Evolutionary conservation across 331 rosid genomes (phyloP).

Genomic region (Pyrus hybrid): DNA sequence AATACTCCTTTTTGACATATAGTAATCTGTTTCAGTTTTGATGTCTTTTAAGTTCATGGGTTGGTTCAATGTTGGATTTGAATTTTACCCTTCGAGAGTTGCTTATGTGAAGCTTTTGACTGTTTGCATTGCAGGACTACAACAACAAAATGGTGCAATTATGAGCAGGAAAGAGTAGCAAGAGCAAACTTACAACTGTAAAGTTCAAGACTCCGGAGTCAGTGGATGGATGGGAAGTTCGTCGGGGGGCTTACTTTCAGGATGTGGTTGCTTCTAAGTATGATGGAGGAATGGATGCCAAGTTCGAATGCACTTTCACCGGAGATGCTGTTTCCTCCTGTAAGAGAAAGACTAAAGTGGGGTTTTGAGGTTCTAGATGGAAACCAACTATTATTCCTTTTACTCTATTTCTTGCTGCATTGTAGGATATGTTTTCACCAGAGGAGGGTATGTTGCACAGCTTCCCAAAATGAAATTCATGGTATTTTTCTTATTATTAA

Average conservation of each 20-base stretch:
- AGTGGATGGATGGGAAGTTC: constrained; percentile 76
- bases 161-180: constrained; percentile 91
- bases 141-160: constrained; percentile 78
- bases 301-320: constrained; percentile 62
- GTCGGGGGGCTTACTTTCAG: constrained; percentile 77
- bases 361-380: not conserved
- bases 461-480: too few relatives aligned
- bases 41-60: not conserved
- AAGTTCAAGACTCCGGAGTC: constrained; percentile 74
- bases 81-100: not conserved
- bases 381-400: not conserved
- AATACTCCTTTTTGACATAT: not conserved
- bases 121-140: constrained; percentile 52
- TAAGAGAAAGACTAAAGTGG: constrained; percentile 10
- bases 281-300: constrained; percentile 98
- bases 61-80: not conserved
- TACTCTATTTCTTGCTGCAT: constrained; percentile 5
- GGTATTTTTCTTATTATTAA: too few relatives aligned
- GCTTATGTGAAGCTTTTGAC: not conserved
- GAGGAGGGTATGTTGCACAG: constrained; percentile 62
- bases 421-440: constrained; percentile 84
- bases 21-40: not conserved
- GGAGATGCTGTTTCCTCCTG: constrained; percentile 80
- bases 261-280: constrained; percentile 77
- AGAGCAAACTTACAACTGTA: constrained; percentile 69